Conservation (phyloP, 2,329 filamentous ascomycete genomes). For the Whalleya microplaca region DNA sequence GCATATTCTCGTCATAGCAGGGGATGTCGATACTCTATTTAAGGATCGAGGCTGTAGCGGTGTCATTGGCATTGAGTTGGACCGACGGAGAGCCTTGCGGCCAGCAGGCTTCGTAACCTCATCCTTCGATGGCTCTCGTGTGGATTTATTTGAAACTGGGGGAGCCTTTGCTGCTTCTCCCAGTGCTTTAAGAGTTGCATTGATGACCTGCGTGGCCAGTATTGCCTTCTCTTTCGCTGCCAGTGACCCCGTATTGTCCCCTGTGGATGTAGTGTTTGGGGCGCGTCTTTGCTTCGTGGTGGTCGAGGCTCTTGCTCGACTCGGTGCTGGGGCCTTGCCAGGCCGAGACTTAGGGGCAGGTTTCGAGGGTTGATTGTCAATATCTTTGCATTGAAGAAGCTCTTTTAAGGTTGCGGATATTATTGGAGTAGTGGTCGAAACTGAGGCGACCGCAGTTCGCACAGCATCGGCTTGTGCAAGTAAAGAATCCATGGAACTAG, state of each 20-base stretch:
- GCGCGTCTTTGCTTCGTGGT: slow-evolving; percentile 7
- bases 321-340: slow-evolving; percentile 30
- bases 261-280: slow-evolving; percentile 20
- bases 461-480: slow-evolving; percentile 52
- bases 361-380: slow-evolving; percentile 34
- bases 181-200: slow-evolving; percentile 69
- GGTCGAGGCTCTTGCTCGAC: slow-evolving; percentile 22
- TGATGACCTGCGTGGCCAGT: slow-evolving; percentile 75
- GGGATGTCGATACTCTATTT: slow-evolving; percentile 63
- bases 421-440: slow-evolving; percentile 56
- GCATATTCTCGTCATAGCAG: slow-evolving; percentile 43
- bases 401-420: slow-evolving; percentile 53
- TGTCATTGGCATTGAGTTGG: slow-evolving; percentile 61
- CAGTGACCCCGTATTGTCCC: slow-evolving; percentile 47
- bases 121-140: slow-evolving; percentile 39
- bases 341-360: slow-evolving; percentile 37
- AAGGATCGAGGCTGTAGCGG: slow-evolving; percentile 65
- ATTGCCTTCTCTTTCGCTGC: slow-evolving; percentile 64
- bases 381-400: slow-evolving; percentile 42
- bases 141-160: slow-evolving; percentile 34
- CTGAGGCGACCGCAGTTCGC: slow-evolving; percentile 57
- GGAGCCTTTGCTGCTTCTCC: slow-evolving; percentile 65
- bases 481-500: slow-evolving; percentile 46
- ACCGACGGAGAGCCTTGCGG: slow-evolving; percentile 53
- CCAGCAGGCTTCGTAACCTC: slow-evolving; percentile 42